Conservation (phyloP, 768 basidiomycete species). For the Mycena metata region DNA sequence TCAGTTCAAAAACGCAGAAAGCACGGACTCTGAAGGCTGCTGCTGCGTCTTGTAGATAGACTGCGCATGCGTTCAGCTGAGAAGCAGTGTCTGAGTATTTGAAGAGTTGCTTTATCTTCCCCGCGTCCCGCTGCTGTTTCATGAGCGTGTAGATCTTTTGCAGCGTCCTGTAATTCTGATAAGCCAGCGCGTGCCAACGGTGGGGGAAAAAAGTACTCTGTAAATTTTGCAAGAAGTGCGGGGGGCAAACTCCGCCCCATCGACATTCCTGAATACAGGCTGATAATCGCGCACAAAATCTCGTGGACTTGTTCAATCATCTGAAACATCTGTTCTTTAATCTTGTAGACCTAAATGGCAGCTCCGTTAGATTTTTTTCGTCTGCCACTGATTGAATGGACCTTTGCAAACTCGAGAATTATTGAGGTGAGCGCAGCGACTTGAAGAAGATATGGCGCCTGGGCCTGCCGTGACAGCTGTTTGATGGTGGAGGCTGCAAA, state of each 20-base stretch:
- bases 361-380: no score
- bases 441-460: no score
- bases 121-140: neutral
- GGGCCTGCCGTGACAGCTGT: no score
- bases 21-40: neutral
- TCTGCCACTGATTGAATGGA: no score
- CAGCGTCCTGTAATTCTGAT: neutral
- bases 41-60: neutral
- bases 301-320: slow-evolving; percentile 16
- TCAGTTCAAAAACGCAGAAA: neutral
- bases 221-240: neutral
- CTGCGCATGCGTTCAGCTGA: neutral
- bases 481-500: no score
- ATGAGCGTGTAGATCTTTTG: neutral
- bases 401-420: no score
- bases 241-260: neutral
- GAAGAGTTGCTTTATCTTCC: slow-evolving; percentile 1
- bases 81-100: neutral
- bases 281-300: neutral
- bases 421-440: no score
- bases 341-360: no score
- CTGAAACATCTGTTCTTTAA: no score
- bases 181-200: neutral
- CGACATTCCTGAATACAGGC: neutral
- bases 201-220: neutral